Base-by-base conservation (phyloP, 345 rosid genomes). In the Dovyalis caffra region DNA sequence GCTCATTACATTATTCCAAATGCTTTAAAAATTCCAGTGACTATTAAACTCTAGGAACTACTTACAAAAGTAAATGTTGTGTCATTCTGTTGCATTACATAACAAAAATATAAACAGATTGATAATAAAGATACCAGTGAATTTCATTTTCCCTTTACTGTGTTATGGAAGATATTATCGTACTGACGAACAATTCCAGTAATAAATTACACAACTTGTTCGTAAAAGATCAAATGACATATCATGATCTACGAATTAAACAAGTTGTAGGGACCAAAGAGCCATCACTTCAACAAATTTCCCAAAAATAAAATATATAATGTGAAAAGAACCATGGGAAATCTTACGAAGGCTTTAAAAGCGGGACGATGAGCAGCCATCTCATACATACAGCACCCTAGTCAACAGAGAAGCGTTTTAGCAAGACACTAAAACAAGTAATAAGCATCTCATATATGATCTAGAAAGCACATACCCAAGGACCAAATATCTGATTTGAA, bases 401-500 rank as follows among this genome's bases (percentile, higher is more conserved):
- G 73, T 81, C 75, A 86, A 82, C 64, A 82, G 69, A 8, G 61
- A 76, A 71, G 31, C 70, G 35, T 68, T 71, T 88, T 69, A 78
- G 86, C 37, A 68, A 68, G 8, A 61, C 34, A 70, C 23, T 26
- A 43, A 71, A 71, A 12, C 63, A 49, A 70, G 23, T 4, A 2
- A 76, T 25, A 74, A 49, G 18, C 28, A 71, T 45, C 14, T 18
- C 40, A 66, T 8, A 43, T 34, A 75, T 62, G 60, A 49, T 56
- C 40, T 20, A 37, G 61, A 43, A 70, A 66, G 15, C 29, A 79
- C 80, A 71, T 86, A 95, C 99, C 99, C 70, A 95, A 83, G 65
- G 99, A 95, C 99, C 99, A 95, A 80, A 95, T 95, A 78, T 95
- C 99, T 58, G 98, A 95, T 83, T 95, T 95, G 77, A 93, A 95